These are phyloP conservation scores for Amanita molliuscula DNA, from an alignment of 768 basidiomycete genomes.

Conservation along the genomic window DNA sequence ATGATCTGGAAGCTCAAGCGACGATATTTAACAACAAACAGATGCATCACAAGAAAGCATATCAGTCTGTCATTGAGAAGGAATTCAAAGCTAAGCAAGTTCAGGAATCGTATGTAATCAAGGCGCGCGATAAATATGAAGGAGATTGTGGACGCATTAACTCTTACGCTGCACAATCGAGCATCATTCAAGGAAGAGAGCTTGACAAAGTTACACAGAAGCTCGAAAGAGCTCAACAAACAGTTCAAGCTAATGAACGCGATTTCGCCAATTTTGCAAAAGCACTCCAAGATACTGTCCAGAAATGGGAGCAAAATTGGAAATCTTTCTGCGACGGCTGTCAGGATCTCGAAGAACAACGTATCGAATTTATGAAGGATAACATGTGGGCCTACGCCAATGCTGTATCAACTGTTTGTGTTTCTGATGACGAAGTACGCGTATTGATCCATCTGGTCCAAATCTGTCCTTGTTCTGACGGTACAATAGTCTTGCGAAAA, in stretches of 20 bases:
- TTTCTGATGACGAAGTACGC: conserved; percentile 87
- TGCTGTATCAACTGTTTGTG: conserved; percentile 91
- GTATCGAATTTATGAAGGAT: conserved; percentile 92
- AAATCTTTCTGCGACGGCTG: conserved; percentile 88
- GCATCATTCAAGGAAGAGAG: conserved; percentile 88
- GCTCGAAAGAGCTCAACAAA: conserved; percentile 84
- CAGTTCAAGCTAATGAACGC: conserved; percentile 82
- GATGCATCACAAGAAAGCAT: conserved; percentile 60
- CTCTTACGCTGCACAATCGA: conserved; percentile 84
- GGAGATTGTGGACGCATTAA: conserved; percentile 89
- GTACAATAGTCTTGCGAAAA: conserved; percentile 76
- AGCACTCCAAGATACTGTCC: conserved; percentile 66
- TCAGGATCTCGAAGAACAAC: conserved; percentile 92
- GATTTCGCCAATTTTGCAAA: conserved; percentile 87
- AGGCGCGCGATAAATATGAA: conserved; percentile 92
- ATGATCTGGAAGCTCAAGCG: conserved; percentile 62
- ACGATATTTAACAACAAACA: conserved; percentile 54
- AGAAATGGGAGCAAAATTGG: conserved; percentile 92
- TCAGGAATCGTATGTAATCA: conserved; percentile 77
- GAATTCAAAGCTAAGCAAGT: conserved; percentile 82
- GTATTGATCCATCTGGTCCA: neutral
- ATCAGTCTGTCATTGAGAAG: conserved; percentile 77
- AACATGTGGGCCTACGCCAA: conserved; percentile 96
- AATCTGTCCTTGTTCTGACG: conserved; percentile 2
- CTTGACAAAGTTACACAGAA: conserved; percentile 83